Conservation (phyloP, 163 green algal species). For the Smithsoniella earleae region DNA sequence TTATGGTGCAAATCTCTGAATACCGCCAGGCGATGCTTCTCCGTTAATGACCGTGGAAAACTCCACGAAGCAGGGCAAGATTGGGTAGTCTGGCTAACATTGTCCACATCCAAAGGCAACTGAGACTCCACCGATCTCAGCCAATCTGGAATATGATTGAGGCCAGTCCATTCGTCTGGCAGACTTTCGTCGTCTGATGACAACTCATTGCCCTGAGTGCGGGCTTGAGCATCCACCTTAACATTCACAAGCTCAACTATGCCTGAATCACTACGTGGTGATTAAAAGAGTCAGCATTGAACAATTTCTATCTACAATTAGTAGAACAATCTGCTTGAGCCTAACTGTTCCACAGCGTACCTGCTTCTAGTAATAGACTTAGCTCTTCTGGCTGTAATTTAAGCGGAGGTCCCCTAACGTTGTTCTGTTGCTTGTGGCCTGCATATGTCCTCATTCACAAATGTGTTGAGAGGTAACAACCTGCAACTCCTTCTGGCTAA, state of each 20-base stretch:
- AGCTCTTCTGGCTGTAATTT: not conserved
- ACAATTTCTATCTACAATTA: not conserved
- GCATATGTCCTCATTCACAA: not conserved
- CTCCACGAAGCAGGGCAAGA: not conserved
- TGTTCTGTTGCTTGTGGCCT: slow-evolving; percentile 23
- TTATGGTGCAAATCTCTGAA: slow-evolving; percentile 9
- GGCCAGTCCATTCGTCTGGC: slow-evolving; percentile 9
- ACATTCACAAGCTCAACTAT: not conserved
- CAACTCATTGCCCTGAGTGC: not conserved
- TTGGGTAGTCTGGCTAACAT: not conserved
- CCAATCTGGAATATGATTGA: not conserved
- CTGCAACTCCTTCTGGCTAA: not conserved
- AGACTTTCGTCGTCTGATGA: slow-evolving; percentile 21
- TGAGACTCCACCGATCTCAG: not conserved
- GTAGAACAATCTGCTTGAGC: not conserved
- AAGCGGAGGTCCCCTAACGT: not conserved
- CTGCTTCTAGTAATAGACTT: not conserved
- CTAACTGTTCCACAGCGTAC: not conserved
- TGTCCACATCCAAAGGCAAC: not conserved
- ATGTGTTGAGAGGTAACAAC: not conserved
- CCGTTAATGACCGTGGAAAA: not conserved
- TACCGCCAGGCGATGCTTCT: slow-evolving; percentile 1
- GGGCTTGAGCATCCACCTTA: not conserved
- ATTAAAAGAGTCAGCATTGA: not conserved
- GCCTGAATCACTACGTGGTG: too few species aligned